Conservation (phyloP, 1,284 basidiomycete genomes). For the Rhodotorula sp. region DNA sequence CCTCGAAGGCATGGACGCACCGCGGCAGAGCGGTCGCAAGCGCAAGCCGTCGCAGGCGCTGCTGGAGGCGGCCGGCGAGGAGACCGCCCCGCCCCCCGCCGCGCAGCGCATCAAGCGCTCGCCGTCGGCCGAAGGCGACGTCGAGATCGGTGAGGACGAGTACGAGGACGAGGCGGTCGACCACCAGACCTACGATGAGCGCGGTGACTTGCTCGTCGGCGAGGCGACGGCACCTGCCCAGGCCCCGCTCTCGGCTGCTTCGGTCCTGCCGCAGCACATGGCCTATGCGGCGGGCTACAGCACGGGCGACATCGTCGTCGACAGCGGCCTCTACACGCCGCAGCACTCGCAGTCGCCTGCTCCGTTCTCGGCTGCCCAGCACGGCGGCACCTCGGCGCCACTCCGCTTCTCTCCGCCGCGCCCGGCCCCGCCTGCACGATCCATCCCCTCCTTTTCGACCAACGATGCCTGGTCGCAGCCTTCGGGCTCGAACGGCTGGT, state of each 20-base stretch:
- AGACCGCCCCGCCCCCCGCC: background rate
- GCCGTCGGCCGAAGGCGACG: background rate
- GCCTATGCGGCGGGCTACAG: background rate
- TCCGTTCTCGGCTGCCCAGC: background rate
- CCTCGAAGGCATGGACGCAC: conserved; percentile 13
- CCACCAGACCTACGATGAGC: background rate
- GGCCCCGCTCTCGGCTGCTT: background rate
- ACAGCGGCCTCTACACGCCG: conserved; percentile 5
- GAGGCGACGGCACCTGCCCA: background rate
- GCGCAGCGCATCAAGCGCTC: conserved; percentile 11
- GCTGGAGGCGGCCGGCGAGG: conserved; percentile 31
- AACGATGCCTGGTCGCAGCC: background rate
- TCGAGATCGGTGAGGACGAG: background rate
- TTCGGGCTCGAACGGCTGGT: background rate
- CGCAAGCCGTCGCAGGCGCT: conserved; percentile 36
- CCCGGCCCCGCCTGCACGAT: background rate
- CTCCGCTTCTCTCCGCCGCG: conserved; percentile 6
- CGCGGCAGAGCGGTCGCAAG: conserved; percentile 27
- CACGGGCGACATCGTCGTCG: conserved; percentile 1
- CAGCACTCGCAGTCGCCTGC: background rate
- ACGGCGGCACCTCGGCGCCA: background rate
- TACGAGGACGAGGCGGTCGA: background rate
- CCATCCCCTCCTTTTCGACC: background rate
- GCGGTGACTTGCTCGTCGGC: conserved; percentile 7
- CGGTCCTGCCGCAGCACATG: background rate